Evolutionary conservation across 805 yeast genomes (phyloP).

Genomic region (Clavispora phyllophila): DNA sequence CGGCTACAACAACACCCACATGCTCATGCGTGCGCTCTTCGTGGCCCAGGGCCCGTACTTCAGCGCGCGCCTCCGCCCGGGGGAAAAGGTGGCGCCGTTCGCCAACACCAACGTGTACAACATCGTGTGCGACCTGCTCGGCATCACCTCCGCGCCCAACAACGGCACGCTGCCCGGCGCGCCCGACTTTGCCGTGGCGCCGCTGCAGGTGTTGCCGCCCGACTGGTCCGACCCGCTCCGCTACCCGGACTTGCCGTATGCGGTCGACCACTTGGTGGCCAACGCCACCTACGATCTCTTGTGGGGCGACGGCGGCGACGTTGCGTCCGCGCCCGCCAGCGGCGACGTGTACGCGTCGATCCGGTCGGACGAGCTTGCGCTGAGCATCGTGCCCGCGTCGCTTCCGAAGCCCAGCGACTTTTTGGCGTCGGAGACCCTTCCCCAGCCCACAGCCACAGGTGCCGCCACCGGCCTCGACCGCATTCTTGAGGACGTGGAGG

Average conservation of each 20-base stretch:
- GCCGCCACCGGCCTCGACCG: neutral
- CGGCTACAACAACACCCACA: constrained; percentile 75
- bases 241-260: constrained; percentile 50
- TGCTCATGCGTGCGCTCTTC: constrained; percentile 80
- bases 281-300: constrained; percentile 50
- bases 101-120: constrained; percentile 69
- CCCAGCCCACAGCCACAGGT: no score
- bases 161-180: constrained; percentile 43
- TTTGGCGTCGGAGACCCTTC: no score
- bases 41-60: constrained; percentile 81
- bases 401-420: constrained; percentile 27
- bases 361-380: constrained; percentile 19
- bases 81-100: constrained; percentile 52
- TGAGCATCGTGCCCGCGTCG: constrained; percentile 11
- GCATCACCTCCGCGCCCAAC: constrained; percentile 46
- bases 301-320: constrained; percentile 19
- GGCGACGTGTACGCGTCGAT: constrained; percentile 21
- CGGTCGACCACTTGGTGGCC: constrained; percentile 39
- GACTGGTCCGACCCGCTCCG: constrained; percentile 44
- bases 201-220: constrained; percentile 25
- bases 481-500: constrained; percentile 12
- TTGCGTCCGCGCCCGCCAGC: constrained; percentile 18
- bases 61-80: constrained; percentile 22
- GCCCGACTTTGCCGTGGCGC: constrained; percentile 16
- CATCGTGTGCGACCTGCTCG: constrained; percentile 62